These are phyloP conservation scores for Zygosaccharomyces pseudobailii DNA, from an alignment of 1,139 yeast genomes.

Conservation along the genomic window DNA sequence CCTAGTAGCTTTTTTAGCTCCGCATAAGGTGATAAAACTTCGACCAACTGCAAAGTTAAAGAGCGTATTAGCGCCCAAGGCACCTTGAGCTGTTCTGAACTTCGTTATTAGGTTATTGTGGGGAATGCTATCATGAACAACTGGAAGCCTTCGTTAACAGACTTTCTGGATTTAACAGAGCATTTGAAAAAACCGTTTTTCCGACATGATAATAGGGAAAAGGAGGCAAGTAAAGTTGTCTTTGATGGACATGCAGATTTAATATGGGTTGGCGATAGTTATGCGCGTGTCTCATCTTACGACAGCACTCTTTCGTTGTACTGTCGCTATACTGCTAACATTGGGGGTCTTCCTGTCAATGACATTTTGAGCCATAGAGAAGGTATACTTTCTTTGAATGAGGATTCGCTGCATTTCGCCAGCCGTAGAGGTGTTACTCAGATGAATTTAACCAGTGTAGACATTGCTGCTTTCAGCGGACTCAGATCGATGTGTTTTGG, in stretches of 20 bases:
- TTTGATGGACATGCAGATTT: slow-evolving; percentile 73
- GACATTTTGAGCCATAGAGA: slow-evolving; percentile 51
- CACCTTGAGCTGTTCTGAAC: background rate
- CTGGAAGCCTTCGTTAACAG: slow-evolving; percentile 33
- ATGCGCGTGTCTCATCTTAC: slow-evolving; percentile 47
- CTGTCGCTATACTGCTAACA: slow-evolving; percentile 47
- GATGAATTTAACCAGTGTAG: slow-evolving; percentile 36
- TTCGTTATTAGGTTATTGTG: background rate
- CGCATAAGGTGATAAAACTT: background rate
- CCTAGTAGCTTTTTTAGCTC: background rate
- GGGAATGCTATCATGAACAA: slow-evolving; percentile 27
- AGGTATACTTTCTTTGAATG: slow-evolving; percentile 57
- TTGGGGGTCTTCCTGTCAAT: slow-evolving; percentile 40
- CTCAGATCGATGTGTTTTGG: slow-evolving; percentile 37
- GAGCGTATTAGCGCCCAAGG: background rate
- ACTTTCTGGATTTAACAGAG: slow-evolving; percentile 27
- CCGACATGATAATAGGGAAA: slow-evolving; percentile 30
- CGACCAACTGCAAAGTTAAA: background rate
- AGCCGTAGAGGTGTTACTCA: slow-evolving; percentile 53
- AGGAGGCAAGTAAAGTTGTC: slow-evolving; percentile 30
- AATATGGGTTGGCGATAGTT: slow-evolving; percentile 78
- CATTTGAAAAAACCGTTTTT: slow-evolving; percentile 32
- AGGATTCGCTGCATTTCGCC: slow-evolving; percentile 49
- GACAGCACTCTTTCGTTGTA: slow-evolving; percentile 36
- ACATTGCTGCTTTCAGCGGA: slow-evolving; percentile 35